A percentile compares a stretch with the other conserved stretches of the same genome.
phyloP scores from a whole-genome alignment of 768 basidiomycete species.

The Naganishia vaughanmartiniae region DNA sequence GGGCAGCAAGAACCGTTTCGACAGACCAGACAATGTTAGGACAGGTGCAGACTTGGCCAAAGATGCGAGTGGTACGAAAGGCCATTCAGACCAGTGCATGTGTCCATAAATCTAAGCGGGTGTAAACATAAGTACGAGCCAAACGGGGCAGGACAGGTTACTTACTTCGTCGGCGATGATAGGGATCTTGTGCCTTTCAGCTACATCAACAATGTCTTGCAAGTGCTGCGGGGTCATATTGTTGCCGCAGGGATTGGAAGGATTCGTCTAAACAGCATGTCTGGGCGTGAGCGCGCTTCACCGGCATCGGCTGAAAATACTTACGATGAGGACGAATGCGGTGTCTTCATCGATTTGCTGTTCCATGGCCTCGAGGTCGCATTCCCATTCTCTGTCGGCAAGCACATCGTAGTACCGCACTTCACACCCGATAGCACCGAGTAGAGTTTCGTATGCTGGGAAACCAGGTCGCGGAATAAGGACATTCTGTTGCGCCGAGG shows the following conservation, averaged over 20 bases:
- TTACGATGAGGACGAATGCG: slow-evolving; percentile 47
- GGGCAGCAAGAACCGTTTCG: slow-evolving; percentile 53
- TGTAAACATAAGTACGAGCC: neutral
- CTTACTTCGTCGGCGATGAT: slow-evolving; percentile 52
- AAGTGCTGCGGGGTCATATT: slow-evolving; percentile 49
- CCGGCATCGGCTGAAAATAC: slow-evolving; percentile 19
- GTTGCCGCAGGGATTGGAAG: slow-evolving; percentile 52
- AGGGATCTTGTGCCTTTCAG: slow-evolving; percentile 44
- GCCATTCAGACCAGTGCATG: slow-evolving; percentile 45
- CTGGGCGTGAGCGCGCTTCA: neutral
- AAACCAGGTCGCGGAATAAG: slow-evolving; percentile 52
- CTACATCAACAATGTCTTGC: slow-evolving; percentile 43
- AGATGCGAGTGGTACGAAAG: slow-evolving; percentile 50
- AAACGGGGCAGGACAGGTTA: neutral
- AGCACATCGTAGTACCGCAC: slow-evolving; percentile 52
- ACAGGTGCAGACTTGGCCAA: slow-evolving; percentile 47
- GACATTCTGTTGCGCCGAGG: slow-evolving; percentile 49
- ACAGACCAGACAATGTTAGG: slow-evolving; percentile 51
- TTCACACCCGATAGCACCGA: slow-evolving; percentile 43
- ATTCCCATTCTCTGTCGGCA: slow-evolving; percentile 50
- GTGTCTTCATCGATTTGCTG: slow-evolving; percentile 51
- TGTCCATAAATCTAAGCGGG: slow-evolving; percentile 37
- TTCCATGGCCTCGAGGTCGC: slow-evolving; percentile 48
- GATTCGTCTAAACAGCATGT: slow-evolving; percentile 43
- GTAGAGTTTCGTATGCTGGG: slow-evolving; percentile 50